Base-by-base conservation (phyloP, 2,329 filamentous ascomycete genomes). In the Dichotomopilus funicola region DNA sequence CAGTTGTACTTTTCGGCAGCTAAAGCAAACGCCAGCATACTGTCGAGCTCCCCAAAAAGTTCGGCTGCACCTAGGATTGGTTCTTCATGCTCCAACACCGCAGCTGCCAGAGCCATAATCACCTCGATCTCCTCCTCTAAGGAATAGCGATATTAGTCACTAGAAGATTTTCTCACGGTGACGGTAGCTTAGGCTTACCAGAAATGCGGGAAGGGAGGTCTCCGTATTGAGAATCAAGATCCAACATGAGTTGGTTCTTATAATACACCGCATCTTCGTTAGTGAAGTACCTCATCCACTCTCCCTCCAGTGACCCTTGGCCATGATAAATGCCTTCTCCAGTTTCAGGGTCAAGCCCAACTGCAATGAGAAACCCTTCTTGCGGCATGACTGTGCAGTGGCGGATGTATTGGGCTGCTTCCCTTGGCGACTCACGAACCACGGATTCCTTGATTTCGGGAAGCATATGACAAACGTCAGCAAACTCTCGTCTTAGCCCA, bases 341-440 rank as follows among this genome's bases (percentile, higher is more conserved):
- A 1, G 79, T 83, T 1, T 75, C 68, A 11, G 76, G 72, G 62
- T 90, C 81, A 3, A 85, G 70, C 1, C 79, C 79, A 12, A 95
- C 84, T 0, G 87, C 84, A 2, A 91, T 88, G 40, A 96, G 79
- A 66, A 96, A 99, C 0, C 94, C 94, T 40, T 96, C 81, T 65
- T 96, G 91, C 0, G 91, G 92, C 59, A 95, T 87, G 68, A 94
- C 96, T 13, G 94, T 87, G 59, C 95, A 95, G 53, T 91, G 91
- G 37, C 78, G 75, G 11, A 86, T 71, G 57, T 80, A 76, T 35
- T 71, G 67, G 33, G 69, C 68, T 13, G 77, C 76, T 76, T 78
- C 78, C 57, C 79, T 75, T 1, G 91, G 86, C 19, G 94, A 74
- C 1, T 78, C 76, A 11, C 71, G 69, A 0, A 80, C 80, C 55